phyloP scores from a whole-genome alignment of 352 stramenopile species.

The Globisporangium apiculatum region DNA sequence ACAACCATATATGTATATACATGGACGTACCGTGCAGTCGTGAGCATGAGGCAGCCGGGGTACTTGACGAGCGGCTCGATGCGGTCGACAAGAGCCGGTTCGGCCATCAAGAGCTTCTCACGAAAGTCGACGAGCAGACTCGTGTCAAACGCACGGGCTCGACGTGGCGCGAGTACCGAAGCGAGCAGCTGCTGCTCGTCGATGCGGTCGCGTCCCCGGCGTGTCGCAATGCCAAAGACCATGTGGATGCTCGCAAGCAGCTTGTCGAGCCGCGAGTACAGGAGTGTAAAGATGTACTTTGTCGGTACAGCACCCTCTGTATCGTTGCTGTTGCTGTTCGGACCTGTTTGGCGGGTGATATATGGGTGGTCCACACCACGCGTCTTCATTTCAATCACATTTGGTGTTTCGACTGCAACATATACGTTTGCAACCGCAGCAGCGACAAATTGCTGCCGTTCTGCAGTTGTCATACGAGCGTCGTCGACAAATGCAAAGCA shows the following conservation, averaged over 20 bases:
- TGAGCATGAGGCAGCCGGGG: constrained; percentile 88
- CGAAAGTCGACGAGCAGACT: constrained; percentile 87
- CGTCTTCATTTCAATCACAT: constrained; percentile 83
- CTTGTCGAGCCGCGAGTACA: constrained; percentile 79
- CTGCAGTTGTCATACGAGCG: too few species aligned
- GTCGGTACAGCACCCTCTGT: constrained; percentile 29
- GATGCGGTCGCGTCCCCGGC: constrained; percentile 70
- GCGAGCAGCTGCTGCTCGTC: constrained; percentile 76
- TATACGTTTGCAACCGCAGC: not conserved
- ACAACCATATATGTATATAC: not conserved
- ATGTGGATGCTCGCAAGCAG: constrained; percentile 66
- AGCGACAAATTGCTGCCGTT: not conserved
- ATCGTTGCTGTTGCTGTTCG: not conserved
- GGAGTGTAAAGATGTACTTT: constrained; percentile 77
- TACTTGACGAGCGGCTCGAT: constrained; percentile 90
- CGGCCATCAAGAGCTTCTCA: constrained; percentile 67
- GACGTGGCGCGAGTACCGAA: constrained; percentile 58
- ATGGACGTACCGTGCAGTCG: constrained; percentile 19
- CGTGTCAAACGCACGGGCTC: constrained; percentile 84
- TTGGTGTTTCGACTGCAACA: constrained; percentile 5
- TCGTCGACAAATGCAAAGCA: constrained; percentile 20
- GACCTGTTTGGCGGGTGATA: constrained; percentile 14
- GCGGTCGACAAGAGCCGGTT: constrained; percentile 75
- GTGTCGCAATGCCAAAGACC: constrained; percentile 58
- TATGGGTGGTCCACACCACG: constrained; percentile 79